These are phyloP conservation scores for Aspergillus novofumigatus DNA, from an alignment of 2,329 filamentous ascomycete genomes.

Conservation along the genomic window DNA sequence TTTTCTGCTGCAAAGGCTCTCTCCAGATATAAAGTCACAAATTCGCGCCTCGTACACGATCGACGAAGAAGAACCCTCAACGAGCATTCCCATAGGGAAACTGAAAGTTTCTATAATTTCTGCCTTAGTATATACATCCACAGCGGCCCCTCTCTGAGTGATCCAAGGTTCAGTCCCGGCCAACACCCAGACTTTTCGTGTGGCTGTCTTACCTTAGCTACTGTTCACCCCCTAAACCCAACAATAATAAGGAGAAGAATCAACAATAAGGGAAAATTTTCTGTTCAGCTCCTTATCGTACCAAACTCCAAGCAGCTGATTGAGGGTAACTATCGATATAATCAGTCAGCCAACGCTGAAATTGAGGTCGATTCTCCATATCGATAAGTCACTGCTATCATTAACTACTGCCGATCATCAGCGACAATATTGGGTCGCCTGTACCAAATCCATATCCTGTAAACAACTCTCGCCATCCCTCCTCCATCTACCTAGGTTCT, in stretches of 20 bases:
- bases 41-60: neutral
- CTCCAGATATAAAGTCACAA: too few species aligned
- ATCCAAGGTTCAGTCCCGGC: neutral
- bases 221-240: neutral
- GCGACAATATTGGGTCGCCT: neutral
- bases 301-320: neutral
- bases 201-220: neutral
- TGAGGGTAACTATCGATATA: neutral
- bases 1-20: too few species aligned
- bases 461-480: neutral
- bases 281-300: neutral
- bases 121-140: neutral
- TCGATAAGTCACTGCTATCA: neutral
- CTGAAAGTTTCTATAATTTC: too few species aligned
- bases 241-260: neutral
- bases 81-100: neutral
- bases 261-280: neutral
- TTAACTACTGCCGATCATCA: neutral
- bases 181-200: neutral
- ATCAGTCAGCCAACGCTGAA: neutral
- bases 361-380: neutral
- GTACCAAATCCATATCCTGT: neutral
- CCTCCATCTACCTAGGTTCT: neutral
- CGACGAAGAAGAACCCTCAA: neutral
- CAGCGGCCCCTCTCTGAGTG: neutral